These are phyloP conservation scores for Pichia sp. DNA, from an alignment of 1,139 yeast genomes.

Conservation along the genomic window DNA sequence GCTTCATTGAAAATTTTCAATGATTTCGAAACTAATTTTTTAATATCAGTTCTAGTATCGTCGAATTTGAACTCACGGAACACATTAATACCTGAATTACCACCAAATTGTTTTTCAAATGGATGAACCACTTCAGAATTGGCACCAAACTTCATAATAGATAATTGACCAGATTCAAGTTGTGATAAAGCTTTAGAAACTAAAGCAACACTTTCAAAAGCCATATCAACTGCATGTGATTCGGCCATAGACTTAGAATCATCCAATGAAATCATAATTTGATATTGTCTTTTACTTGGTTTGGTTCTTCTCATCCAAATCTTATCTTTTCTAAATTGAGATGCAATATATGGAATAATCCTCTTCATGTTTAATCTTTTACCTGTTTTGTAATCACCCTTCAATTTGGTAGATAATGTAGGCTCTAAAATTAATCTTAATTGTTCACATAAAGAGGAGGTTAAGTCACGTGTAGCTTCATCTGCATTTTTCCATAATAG, in stretches of 20 bases:
- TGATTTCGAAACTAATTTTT: conserved; percentile 64
- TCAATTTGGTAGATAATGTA: conserved; percentile 84
- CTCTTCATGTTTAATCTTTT: conserved; percentile 95
- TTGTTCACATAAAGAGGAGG: conserved; percentile 88
- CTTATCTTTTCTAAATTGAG: conserved; percentile 95
- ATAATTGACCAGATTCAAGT: conserved; percentile 88
- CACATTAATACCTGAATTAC: conserved; percentile 76
- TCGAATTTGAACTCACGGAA: conserved; percentile 90
- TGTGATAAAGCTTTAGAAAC: conserved; percentile 93
- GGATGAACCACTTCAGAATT: conserved; percentile 80
- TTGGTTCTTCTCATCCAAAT: conserved; percentile 97
- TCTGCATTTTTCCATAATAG: conserved; percentile 81
- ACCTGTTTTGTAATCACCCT: conserved; percentile 96
- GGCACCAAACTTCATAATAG: conserved; percentile 89
- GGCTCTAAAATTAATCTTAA: conserved; percentile 90
- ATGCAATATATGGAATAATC: conserved; percentile 95
- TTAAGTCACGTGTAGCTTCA: conserved; percentile 74
- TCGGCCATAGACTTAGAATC: conserved; percentile 98
- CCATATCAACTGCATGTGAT: conserved; percentile 80
- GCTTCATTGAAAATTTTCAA: conserved; percentile 72
- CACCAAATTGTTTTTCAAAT: conserved; percentile 76
- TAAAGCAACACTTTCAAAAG: conserved; percentile 89
- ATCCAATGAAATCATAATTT: conserved; percentile 95
- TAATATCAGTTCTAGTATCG: conserved; percentile 81
- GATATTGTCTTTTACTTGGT: conserved; percentile 95